Percentiles rank a stretch among this genome's conserved stretches.
Conservation (phyloP, 2,329 filamentous ascomycete genomes). For the Calonectria naviculata region DNA sequence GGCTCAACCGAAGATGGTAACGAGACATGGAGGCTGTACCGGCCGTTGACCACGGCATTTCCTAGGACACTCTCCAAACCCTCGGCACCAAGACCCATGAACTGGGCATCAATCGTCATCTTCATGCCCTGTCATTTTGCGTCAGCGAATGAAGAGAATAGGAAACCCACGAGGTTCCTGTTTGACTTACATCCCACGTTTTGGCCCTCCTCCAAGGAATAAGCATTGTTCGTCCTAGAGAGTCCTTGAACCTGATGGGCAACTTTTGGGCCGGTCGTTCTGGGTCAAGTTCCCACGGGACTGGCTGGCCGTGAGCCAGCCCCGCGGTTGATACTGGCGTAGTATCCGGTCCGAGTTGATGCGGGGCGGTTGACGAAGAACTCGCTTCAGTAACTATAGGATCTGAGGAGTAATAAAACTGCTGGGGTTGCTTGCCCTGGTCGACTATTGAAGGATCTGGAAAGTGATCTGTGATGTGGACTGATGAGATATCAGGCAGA, state of each 20-base stretch:
- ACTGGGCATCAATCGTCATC: slow-evolving; percentile 26
- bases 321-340: slow-evolving; percentile 6
- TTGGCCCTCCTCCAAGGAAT: slow-evolving; percentile 28
- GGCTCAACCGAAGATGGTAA: slow-evolving; percentile 17
- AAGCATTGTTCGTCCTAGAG: slow-evolving; percentile 16
- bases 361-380: slow-evolving; percentile 11
- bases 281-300: slow-evolving; percentile 28
- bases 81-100: slow-evolving; percentile 6
- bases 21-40: slow-evolving; percentile 17
- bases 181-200: slow-evolving; percentile 26
- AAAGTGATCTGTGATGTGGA: background rate
- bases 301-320: slow-evolving; percentile 9
- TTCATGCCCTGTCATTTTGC: slow-evolving; percentile 23
- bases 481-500: background rate
- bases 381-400: background rate
- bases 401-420: background rate
- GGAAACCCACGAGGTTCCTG: background rate
- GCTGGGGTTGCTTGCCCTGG: slow-evolving; percentile 14
- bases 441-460: background rate
- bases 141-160: background rate
- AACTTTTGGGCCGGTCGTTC: slow-evolving; percentile 25
- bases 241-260: slow-evolving; percentile 19
- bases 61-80: background rate
- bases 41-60: slow-evolving; percentile 12
- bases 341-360: background rate